Percentiles rank a stretch among this genome's conserved stretches.
phyloP scores from a whole-genome alignment of 768 basidiomycete species.

The Lentinula detonsa region DNA sequence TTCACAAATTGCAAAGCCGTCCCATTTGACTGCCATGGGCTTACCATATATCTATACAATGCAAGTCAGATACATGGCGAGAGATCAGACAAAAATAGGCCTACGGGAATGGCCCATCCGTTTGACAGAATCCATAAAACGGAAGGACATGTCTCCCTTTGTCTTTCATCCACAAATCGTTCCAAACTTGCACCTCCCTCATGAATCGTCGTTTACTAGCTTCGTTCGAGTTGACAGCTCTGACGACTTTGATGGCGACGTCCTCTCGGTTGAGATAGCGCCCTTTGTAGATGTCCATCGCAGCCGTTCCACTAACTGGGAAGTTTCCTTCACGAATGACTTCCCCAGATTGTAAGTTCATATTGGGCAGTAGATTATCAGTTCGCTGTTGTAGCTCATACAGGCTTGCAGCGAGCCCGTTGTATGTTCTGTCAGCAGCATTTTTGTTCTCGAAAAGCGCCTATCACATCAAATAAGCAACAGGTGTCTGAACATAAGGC shows the following conservation, averaged over 20 bases:
- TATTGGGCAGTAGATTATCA: slow-evolving; percentile 40
- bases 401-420: not conserved
- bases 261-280: slow-evolving; percentile 47
- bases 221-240: slow-evolving; percentile 43
- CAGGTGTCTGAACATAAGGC: not conserved
- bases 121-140: slow-evolving; percentile 51
- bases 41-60: slow-evolving; percentile 43
- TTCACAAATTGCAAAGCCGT: slow-evolving; percentile 43
- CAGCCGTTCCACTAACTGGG: slow-evolving; percentile 44
- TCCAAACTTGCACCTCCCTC: slow-evolving; percentile 51
- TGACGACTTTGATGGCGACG: slow-evolving; percentile 51
- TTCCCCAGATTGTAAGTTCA: slow-evolving; percentile 47
- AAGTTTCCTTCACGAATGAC: slow-evolving; percentile 41
- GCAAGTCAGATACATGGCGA: not conserved
- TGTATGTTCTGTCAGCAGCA: slow-evolving; percentile 20
- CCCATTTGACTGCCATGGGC: slow-evolving; percentile 52
- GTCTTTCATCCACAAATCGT: slow-evolving; percentile 45
- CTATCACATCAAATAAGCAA: slow-evolving; percentile 12
- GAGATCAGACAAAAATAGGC: slow-evolving; percentile 8
- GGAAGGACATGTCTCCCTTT: slow-evolving; percentile 47
- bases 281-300: slow-evolving; percentile 53
- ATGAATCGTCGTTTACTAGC: slow-evolving; percentile 42
- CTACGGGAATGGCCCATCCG: slow-evolving; percentile 53
- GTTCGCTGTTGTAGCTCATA: slow-evolving; percentile 28
- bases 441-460: slow-evolving; percentile 26